These are phyloP conservation scores for Thelephora ganbajun DNA, from an alignment of 768 basidiomycete species.

Conservation along the genomic window DNA sequence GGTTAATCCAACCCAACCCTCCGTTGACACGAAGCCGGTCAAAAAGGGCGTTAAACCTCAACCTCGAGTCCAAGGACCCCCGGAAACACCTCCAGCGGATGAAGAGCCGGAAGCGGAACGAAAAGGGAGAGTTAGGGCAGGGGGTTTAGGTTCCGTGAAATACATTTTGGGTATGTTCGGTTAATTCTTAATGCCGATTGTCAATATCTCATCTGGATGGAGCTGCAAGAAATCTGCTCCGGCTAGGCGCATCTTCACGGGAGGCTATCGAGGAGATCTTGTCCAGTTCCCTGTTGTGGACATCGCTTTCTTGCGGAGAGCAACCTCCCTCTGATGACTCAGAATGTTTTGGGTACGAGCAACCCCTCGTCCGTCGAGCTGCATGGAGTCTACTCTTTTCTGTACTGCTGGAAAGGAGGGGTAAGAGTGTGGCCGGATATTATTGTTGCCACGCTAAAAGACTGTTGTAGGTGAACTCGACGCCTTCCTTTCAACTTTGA, in stretches of 20 bases:
- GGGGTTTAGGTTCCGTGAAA: conserved; percentile 30
- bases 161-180: too few relatives aligned
- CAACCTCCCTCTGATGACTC: conserved; percentile 27
- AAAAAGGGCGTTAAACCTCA: conserved; percentile 19
- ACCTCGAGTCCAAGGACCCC: conserved; percentile 18
- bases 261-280: conserved; percentile 16
- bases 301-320: conserved; percentile 32
- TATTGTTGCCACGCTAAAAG: neutral
- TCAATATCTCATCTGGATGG: too few relatives aligned
- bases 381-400: conserved; percentile 47
- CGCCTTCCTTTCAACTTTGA: conserved; percentile 31
- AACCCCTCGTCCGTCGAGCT: conserved; percentile 61
- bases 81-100: conserved; percentile 23
- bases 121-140: conserved; percentile 52
- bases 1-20: conserved; percentile 48
- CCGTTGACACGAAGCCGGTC: conserved; percentile 20
- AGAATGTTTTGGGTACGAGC: conserved; percentile 42
- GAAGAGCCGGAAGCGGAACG: conserved; percentile 56
- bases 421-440: conserved; percentile 13
- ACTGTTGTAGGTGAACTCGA: conserved; percentile 12
- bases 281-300: conserved; percentile 45
- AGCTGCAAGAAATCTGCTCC: too few relatives aligned
- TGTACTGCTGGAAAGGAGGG: conserved; percentile 31
- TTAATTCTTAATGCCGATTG: too few relatives aligned
- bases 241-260: neutral